Evolutionary conservation across 1,284 basidiomycete genomes (phyloP).

Genomic region (Prillingera fragicola): DNA sequence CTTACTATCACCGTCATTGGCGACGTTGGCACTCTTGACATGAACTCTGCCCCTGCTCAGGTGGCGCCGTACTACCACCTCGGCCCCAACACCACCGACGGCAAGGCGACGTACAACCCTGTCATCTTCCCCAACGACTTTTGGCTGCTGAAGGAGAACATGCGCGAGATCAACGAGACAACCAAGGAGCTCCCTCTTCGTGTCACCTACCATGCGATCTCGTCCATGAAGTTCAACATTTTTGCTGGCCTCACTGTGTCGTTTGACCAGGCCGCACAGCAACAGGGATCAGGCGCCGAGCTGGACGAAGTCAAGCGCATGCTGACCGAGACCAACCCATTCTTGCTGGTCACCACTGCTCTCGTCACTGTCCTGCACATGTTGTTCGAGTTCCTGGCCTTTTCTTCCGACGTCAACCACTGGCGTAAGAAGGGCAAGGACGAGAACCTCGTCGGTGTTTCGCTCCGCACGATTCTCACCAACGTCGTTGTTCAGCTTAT

Average conservation of each 20-base stretch:
- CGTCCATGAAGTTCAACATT: constrained; percentile 68
- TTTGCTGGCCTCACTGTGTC: constrained; percentile 71
- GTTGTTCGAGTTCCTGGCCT: constrained; percentile 89
- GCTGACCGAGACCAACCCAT: constrained; percentile 89
- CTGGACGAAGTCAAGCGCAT: constrained; percentile 90
- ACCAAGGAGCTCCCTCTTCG: constrained; percentile 68
- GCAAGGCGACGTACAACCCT: constrained; percentile 62
- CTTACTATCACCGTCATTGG: constrained; percentile 80
- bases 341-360: constrained; percentile 67
- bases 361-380: constrained; percentile 81
- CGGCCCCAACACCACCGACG: constrained; percentile 47
- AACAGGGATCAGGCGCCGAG: constrained; percentile 63
- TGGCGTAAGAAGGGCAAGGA: constrained; percentile 92
- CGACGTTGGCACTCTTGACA: constrained; percentile 58
- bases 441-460: constrained; percentile 53
- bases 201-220: constrained; percentile 77
- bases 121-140: constrained; percentile 92
- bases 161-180: constrained; percentile 71
- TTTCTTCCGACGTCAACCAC: constrained; percentile 88
- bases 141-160: constrained; percentile 74
- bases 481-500: constrained; percentile 88
- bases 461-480: constrained; percentile 68
- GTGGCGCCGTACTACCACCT: constrained; percentile 54
- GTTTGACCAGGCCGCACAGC: constrained; percentile 68
- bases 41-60: too few species aligned